Percentiles rank a stretch among this genome's conserved stretches.
phyloP scores from a whole-genome alignment of 495 filamentous ascomycete genomes.

The Astrothelium macrocarpum region DNA sequence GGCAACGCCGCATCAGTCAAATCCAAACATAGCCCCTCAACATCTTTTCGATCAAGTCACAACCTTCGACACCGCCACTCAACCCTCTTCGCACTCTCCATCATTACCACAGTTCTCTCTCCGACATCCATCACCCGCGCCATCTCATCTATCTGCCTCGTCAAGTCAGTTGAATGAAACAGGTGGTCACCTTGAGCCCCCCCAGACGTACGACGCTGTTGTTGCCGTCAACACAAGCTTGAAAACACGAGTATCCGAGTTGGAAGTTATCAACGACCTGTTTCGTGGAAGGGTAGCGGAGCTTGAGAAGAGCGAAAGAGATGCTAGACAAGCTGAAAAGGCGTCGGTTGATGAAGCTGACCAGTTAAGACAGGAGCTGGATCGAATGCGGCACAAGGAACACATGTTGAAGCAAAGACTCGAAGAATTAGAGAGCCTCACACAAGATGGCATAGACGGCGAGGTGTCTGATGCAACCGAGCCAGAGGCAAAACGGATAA shows the following conservation, averaged over 20 bases:
- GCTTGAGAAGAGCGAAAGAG: conserved; percentile 68
- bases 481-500: neutral
- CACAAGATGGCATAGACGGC: neutral
- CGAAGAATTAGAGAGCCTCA: conserved; percentile 56
- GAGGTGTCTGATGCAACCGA: neutral
- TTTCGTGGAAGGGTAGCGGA: conserved; percentile 83
- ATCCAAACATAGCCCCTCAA: conserved; percentile 60
- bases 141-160: conserved; percentile 42
- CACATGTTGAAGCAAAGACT: conserved; percentile 73
- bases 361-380: conserved; percentile 53
- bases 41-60: conserved; percentile 68
- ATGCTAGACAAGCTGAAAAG: conserved; percentile 52
- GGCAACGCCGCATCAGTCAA: conserved; percentile 1
- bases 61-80: conserved; percentile 52
- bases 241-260: conserved; percentile 44
- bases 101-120: conserved; percentile 43
- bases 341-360: conserved; percentile 44
- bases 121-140: conserved; percentile 57
- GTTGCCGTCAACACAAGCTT: conserved; percentile 28
- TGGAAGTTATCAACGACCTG: conserved; percentile 92
- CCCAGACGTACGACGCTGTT: conserved; percentile 54
- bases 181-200: conserved; percentile 50
- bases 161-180: conserved; percentile 49
- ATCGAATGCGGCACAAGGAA: conserved; percentile 67
- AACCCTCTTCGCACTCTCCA: conserved; percentile 36